phyloP scores from a whole-genome alignment of 805 yeast genomes.

The Nakazawaea wyomingensis region DNA sequence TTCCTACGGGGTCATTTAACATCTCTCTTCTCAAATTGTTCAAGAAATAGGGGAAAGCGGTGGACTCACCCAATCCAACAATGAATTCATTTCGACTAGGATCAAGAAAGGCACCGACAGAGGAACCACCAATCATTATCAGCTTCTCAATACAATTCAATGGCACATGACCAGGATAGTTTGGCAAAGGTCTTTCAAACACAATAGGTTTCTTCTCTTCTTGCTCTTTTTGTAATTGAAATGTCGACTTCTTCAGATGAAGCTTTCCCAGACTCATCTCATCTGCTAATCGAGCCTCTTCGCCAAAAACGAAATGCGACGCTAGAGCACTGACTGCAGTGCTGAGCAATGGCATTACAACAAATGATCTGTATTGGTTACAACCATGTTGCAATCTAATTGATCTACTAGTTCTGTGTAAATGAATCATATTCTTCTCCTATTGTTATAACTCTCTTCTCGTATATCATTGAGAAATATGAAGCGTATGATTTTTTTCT shows the following conservation, averaged over 20 bases:
- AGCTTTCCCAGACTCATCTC: constrained; percentile 49
- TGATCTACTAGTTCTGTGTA: too few species aligned
- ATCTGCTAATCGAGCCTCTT: constrained; percentile 52
- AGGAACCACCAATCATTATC: constrained; percentile 64
- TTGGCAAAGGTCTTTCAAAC: constrained; percentile 36
- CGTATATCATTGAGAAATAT: too few species aligned
- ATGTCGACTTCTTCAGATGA: constrained; percentile 30
- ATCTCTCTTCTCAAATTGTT: constrained; percentile 59
- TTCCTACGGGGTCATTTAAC: constrained; percentile 72
- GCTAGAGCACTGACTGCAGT: constrained; percentile 13
- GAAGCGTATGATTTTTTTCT: too few species aligned
- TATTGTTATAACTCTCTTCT: too few species aligned
- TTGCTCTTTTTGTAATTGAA: constrained; percentile 27
- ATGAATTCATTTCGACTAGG: constrained; percentile 54
- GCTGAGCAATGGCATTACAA: constrained; percentile 14
- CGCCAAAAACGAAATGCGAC: constrained; percentile 24
- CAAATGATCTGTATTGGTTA: not conserved
- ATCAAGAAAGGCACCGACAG: constrained; percentile 31
- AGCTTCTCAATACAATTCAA: constrained; percentile 56
- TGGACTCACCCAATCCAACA: constrained; percentile 84
- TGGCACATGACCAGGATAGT: constrained; percentile 78
- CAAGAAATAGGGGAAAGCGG: constrained; percentile 71
- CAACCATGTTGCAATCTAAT: too few species aligned
- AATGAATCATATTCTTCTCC: too few species aligned
- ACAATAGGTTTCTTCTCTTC: constrained; percentile 11